phyloP scores from a whole-genome alignment of 1,284 basidiomycete species.

The Tausonia pullulans region DNA sequence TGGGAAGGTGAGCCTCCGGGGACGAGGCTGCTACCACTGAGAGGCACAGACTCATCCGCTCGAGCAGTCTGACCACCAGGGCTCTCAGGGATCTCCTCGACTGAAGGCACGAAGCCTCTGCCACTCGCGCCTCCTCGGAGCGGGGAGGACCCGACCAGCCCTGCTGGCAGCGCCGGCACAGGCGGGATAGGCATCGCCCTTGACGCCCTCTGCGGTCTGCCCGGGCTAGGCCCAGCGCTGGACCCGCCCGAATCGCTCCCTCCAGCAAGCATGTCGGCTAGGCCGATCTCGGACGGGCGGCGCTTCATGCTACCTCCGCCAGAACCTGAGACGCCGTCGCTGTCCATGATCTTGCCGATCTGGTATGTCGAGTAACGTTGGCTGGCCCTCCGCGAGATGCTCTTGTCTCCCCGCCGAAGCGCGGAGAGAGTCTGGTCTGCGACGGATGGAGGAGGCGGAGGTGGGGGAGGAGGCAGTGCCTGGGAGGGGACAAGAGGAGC shows the following conservation, averaged over 20 bases:
- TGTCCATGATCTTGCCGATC: slow-evolving; percentile 81
- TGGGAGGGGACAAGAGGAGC: neutral
- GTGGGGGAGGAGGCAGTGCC: slow-evolving; percentile 4
- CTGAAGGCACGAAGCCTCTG: slow-evolving; percentile 5
- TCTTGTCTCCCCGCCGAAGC: slow-evolving; percentile 62
- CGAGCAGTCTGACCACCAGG: no score
- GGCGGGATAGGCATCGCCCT: neutral
- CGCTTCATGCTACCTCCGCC: no score
- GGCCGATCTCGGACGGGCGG: no score
- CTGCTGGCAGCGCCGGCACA: slow-evolving; percentile 3
- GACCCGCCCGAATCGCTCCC: no score
- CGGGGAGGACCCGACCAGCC: slow-evolving; percentile 1
- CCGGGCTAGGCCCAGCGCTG: no score
- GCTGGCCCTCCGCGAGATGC: slow-evolving; percentile 69
- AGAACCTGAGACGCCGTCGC: no score
- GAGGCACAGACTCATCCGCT: no score
- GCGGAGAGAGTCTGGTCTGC: slow-evolving; percentile 77
- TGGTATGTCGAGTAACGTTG: slow-evolving; percentile 96
- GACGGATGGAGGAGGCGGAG: slow-evolving; percentile 42
- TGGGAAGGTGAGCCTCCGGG: no score
- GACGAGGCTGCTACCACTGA: no score
- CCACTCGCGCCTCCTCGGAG: neutral
- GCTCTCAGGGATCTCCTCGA: neutral
- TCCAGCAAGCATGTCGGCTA: no score
- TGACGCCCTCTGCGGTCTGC: neutral